Base-by-base conservation (phyloP, 2,329 filamentous ascomycete genomes). In the Emydomyces testavorans region DNA sequence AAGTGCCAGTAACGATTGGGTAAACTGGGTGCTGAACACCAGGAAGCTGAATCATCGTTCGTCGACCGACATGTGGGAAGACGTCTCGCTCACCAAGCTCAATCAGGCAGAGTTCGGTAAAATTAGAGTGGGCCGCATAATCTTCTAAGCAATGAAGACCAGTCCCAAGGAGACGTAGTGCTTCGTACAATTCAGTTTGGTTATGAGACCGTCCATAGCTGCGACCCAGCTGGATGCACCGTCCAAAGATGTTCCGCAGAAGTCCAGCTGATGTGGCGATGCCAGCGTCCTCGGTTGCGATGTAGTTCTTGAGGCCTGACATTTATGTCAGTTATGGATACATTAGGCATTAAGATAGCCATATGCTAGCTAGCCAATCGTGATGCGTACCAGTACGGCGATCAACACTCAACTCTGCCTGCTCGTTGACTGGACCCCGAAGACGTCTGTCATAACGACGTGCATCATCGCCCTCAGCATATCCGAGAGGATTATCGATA, bases 121-220 rank as follows among this genome's bases (percentile, higher is more conserved):
- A 95, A 72, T 95, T 95, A 63, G 86, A 93, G 68, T 95, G 90
- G 13, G 89, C 90, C 46, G 88, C 82, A 69, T 82, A 96, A 62
- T 95, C 89, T 69, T 94, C 89, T 20, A 95, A 70, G 62, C 88
- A 94, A 69, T 96, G 90, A 48, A 88, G 77, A 29, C 83, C 89
- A 50, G 88, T 94, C 50, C 90, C 90, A 53, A 95, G 71, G 15
- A 94, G 74, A 46, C 89, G 80, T 40, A 95, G 77, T 48, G 88
- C 84, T 68, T 95, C 90, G 62, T 92, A 81, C 24, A 93, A 76
- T 59, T 94, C 88, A n/a, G 74, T 76, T 61, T 86, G 79, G 57
- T 82, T 77, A 48, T 78, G 71, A 54, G 72, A 78, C 31, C 74
- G 70, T 50, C 72, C 74, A 65, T 90, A 94, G 39, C 74, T 75